Evolutionary conservation across 2,329 filamentous ascomycete genomes (phyloP).

Genomic region (Paraphoma sp.): DNA sequence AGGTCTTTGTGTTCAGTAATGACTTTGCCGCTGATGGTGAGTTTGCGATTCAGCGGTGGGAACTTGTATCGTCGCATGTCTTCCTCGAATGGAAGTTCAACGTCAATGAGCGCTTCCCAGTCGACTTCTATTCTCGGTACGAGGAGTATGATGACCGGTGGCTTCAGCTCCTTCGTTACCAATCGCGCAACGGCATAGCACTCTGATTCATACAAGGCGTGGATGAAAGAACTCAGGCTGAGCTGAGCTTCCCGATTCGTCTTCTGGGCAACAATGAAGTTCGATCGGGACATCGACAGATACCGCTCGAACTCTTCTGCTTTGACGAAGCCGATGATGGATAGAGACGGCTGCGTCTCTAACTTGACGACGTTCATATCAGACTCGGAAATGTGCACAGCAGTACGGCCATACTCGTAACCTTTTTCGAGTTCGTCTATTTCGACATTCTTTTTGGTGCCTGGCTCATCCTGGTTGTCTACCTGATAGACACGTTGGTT

Average conservation of each 20-base stretch:
- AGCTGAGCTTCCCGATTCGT: slow-evolving; percentile 82
- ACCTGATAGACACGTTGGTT: slow-evolving; percentile 82
- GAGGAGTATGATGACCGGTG: slow-evolving; percentile 78
- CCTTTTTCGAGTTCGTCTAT: slow-evolving; percentile 88
- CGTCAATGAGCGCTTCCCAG: slow-evolving; percentile 85
- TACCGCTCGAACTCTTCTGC: slow-evolving; percentile 81
- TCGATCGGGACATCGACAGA: slow-evolving; percentile 81
- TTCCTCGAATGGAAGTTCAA: slow-evolving; percentile 91
- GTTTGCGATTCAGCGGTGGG: slow-evolving; percentile 83
- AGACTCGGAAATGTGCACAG: slow-evolving; percentile 84
- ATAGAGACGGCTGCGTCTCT: slow-evolving; percentile 75
- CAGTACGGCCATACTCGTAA: slow-evolving; percentile 91
- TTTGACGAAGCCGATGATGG: slow-evolving; percentile 86
- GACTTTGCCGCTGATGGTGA: slow-evolving; percentile 83
- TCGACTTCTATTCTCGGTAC: slow-evolving; percentile 80
- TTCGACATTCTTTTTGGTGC: slow-evolving; percentile 81
- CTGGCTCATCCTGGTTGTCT: slow-evolving; percentile 74
- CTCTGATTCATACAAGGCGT: slow-evolving; percentile 83
- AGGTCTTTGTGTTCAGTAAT: slow-evolving; percentile 84
- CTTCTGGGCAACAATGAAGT: slow-evolving; percentile 77
- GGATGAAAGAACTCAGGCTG: slow-evolving; percentile 87
- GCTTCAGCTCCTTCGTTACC: slow-evolving; percentile 81
- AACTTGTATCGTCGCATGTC: slow-evolving; percentile 92
- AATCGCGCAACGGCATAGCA: slow-evolving; percentile 86
- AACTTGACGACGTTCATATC: slow-evolving; percentile 90